Evolutionary conservation across 2,329 filamentous ascomycete species (phyloP), one percentile per base, ranked within the genome.

Genomic region (Dactylonectria macrodidyma): DNA sequence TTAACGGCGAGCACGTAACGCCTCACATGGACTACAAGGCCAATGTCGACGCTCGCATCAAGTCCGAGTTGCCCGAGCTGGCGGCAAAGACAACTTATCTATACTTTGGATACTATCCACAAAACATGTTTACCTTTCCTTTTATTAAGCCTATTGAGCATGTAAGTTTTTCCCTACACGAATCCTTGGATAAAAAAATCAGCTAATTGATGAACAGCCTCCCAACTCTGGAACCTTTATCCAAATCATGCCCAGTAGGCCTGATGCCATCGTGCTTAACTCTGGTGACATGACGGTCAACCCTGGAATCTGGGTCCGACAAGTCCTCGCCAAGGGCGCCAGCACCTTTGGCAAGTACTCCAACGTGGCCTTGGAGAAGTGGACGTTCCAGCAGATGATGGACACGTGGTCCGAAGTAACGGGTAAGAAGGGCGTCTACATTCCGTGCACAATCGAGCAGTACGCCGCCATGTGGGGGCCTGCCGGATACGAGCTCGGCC

Each of bases 21-120:
- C 62, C 62, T 60, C 62, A 65, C 50, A 65, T 65, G 62, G 62
- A 65, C 57, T 65, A 65, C 62, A 65, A 65, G 50, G 62, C 62
- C 10, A 65, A 65, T 33, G 62, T 65, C 9, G 62, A 65, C 22
- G 62, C 62, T 5, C 62, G 62, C 36, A 65, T 65, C 56, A 65
- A 65, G 26, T 60, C 56, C 14, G 62, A 65, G 50, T 56, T 65
- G 3, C 61, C 61, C 24, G 61, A 64, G 16, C 34, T 64, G 10
- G 61, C 61, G 0, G 54, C 61, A 5, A 64, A 64, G 46, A 64
- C 61, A 2, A 64, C 61, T 2, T 64, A 64, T 47, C 26, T 64
- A 14, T 64, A 64, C 55, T 47, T 64, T 30, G 61, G 61, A 34
- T 64, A 64, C 61, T 64, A 64, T 14, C 61, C 61, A 2, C 61